Evolutionary conservation across 306 rosid genomes (phyloP), one percentile per base, ranked within the genome.

Genomic region (Trifolium fragiferum): DNA sequence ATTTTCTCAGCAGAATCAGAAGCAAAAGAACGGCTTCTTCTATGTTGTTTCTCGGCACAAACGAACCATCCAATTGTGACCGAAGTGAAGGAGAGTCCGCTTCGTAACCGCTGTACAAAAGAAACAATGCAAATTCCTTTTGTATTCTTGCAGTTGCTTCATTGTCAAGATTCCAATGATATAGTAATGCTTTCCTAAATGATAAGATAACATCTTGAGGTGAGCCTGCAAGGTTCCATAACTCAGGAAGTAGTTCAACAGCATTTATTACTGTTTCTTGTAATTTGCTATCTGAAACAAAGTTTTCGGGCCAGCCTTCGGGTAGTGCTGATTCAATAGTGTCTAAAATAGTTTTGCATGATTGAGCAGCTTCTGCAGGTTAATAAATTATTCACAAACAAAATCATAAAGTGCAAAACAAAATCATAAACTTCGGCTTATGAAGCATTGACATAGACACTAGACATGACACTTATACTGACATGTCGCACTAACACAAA

Each of bases 11-110:
- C 25, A 93, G 87, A 85, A 88, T 72, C 84, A 88, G 68, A 43
- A 93, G 85, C 76, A 93, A 83, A 80, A 93, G 93, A 75, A 88
- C 70, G 70, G 97, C 97, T 82, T 93, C 98, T 86, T 93, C 98
- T 73, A 87, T 25, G 49, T 93, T 93, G 86, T 88, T 93, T 84
- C 86, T 84, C 1, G 98, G 97, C 74, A 91, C 92, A 76, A 89
- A 93, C 23, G 93, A 87, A 76, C 91, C 90, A 15, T 86, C 94
- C 84, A 91, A 85, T 68, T 91, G 98, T 0, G 90, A 84, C 12
- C 96, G 89, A 12, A 93, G 96, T 47, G 89, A 70, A 2, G 92
- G 98, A 72, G 97, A 92, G 66, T 72, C 87, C 37, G 96, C 93
- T 65, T 93, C 93, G 44, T 90, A 91, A 66, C 98, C 97, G 51